These are phyloP conservation scores for Globisporangium middletonii DNA, from an alignment of 352 stramenopile genomes.

Conservation along the genomic window DNA sequence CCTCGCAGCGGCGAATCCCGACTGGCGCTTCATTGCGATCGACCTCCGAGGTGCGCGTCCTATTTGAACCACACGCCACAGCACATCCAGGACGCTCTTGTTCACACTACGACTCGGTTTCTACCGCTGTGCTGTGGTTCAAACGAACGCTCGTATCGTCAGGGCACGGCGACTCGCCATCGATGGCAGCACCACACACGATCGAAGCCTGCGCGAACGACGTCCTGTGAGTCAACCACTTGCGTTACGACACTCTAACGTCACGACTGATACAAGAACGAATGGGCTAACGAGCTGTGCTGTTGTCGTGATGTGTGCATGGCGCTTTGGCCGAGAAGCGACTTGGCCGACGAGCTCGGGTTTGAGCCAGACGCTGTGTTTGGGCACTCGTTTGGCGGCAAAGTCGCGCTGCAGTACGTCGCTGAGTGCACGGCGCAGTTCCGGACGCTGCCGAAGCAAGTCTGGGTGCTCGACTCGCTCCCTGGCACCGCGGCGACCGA, in stretches of 20 bases:
- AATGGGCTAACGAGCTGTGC: too few species aligned
- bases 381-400: constrained; percentile 77
- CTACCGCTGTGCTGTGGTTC: neutral
- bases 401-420: constrained; percentile 70
- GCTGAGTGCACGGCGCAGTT: constrained; percentile 39
- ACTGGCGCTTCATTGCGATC: constrained; percentile 63
- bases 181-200: constrained; percentile 52
- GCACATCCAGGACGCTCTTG: neutral
- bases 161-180: constrained; percentile 74
- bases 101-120: neutral
- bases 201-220: constrained; percentile 63
- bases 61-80: neutral
- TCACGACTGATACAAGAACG: neutral
- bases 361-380: constrained; percentile 55
- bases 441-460: constrained; percentile 35
- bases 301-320: neutral
- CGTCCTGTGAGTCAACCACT: constrained; percentile 35
- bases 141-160: neutral
- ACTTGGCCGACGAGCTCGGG: constrained; percentile 40
- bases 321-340: constrained; percentile 15
- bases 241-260: neutral
- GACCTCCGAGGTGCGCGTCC: constrained; percentile 51
- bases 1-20: constrained; percentile 49
- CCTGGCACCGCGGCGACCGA: constrained; percentile 56
- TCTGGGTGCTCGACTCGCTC: constrained; percentile 71